These are phyloP conservation scores for Penicillium sp. DNA, from an alignment of 2,329 filamentous ascomycete species.

Conservation along the genomic window DNA sequence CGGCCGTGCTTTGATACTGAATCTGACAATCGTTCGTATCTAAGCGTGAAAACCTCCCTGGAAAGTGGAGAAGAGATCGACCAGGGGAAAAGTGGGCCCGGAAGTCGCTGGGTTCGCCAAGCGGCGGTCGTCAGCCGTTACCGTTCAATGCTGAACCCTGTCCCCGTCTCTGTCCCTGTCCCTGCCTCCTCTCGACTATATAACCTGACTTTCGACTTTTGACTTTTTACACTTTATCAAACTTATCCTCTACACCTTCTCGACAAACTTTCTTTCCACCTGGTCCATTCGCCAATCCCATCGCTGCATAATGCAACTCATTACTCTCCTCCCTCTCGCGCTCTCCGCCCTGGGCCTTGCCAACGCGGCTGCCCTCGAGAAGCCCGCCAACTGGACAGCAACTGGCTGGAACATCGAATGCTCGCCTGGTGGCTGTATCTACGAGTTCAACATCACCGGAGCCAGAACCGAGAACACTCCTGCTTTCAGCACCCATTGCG, in stretches of 20 bases:
- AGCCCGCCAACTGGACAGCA: constrained; percentile 29
- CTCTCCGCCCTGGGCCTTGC: constrained; percentile 25
- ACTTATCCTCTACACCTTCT: too few relatives aligned
- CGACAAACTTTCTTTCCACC: background rate
- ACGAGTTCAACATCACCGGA: constrained; percentile 33
- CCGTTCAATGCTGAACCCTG: background rate
- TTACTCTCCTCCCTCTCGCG: constrained; percentile 23
- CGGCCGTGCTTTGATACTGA: background rate
- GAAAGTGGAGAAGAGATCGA: background rate
- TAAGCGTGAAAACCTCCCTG: background rate
- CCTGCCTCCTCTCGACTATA: background rate
- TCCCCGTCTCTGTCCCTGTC: background rate
- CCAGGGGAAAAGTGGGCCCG: background rate
- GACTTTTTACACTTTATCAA: too few relatives aligned
- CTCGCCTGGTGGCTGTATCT: constrained; percentile 34
- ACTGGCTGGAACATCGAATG: constrained; percentile 32
- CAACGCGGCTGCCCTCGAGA: constrained; percentile 13
- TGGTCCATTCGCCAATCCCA: too few relatives aligned
- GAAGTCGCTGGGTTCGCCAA: background rate
- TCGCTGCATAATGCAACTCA: constrained; percentile 29
- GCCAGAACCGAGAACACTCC: constrained; percentile 28
- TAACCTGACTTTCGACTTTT: background rate
- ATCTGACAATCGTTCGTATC: too few relatives aligned
- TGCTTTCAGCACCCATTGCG: constrained; percentile 36
- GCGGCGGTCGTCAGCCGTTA: background rate